Conservation (phyloP, 2,329 filamentous ascomycete genomes). For the Nectriaceae sp. region DNA sequence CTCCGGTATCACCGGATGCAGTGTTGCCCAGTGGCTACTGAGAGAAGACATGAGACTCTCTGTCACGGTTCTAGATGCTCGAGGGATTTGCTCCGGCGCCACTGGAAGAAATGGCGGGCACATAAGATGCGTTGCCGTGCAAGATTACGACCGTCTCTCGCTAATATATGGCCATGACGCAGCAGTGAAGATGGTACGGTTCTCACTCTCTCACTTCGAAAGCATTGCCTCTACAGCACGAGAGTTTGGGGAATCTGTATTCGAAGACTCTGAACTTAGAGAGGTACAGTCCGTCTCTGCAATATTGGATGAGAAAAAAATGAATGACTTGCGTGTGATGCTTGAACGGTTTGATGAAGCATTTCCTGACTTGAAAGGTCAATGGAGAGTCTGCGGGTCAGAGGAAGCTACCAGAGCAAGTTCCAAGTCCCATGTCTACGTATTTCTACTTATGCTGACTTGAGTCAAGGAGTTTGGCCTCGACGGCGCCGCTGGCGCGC, state of each 20-base stretch:
- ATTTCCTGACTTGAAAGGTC: constrained; percentile 5
- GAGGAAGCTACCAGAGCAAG: not conserved
- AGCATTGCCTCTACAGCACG: not conserved
- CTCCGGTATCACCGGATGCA: constrained; percentile 37
- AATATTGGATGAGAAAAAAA: constrained; percentile 1
- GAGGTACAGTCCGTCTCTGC: constrained; percentile 6
- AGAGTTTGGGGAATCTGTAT: not conserved
- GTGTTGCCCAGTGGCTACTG: constrained; percentile 33
- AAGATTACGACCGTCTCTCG: constrained; percentile 6
- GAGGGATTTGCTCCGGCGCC: constrained; percentile 28
- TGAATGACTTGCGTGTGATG: constrained; percentile 5
- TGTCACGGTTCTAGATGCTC: constrained; percentile 30
- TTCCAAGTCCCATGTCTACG: not conserved
- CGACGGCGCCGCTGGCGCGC: constrained; percentile 2
- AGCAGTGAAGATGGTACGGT: constrained; percentile 5
- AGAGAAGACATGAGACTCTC: constrained; percentile 5
- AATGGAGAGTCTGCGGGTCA: constrained; percentile 1
- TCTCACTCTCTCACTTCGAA: constrained; percentile 1
- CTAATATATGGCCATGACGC: constrained; percentile 10
- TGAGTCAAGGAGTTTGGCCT: not conserved
- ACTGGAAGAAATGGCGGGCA: constrained; percentile 34
- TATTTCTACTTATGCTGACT: not conserved
- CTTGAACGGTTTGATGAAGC: constrained; percentile 12
- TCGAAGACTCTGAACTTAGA: constrained; percentile 7
- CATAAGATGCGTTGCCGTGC: constrained; percentile 4